Percentiles rank a stretch among this genome's conserved stretches.
Conservation (phyloP, 306 rosid genomes). For the Lathyrus aphaca region DNA sequence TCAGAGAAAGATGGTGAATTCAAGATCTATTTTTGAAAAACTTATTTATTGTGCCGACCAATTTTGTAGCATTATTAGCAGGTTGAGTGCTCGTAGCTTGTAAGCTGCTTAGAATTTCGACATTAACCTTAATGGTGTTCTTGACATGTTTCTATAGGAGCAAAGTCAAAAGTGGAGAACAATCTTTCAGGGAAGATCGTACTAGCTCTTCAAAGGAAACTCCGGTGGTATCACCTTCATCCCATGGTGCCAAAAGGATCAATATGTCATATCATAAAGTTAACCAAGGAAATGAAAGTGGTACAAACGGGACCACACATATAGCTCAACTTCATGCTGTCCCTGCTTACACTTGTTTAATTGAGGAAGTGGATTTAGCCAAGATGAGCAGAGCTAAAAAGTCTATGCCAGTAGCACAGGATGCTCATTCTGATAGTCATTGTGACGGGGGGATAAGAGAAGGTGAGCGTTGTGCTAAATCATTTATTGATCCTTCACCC, state of each 20-base stretch:
- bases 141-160: constrained; percentile 48
- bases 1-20: background rate
- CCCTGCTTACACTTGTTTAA: constrained; percentile 63
- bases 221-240: constrained; percentile 39
- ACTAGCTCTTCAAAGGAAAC: constrained; percentile 41
- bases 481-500: constrained; percentile 40
- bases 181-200: constrained; percentile 40
- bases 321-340: constrained; percentile 67
- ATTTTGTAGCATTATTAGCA: constrained; percentile 3
- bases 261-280: constrained; percentile 70
- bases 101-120: constrained; percentile 19
- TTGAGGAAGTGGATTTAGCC: constrained; percentile 64
- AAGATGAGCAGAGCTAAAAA: constrained; percentile 41
- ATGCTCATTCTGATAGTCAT: constrained; percentile 33
- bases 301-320: constrained; percentile 53
- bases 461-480: constrained; percentile 32
- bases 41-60: background rate
- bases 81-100: background rate
- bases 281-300: constrained; percentile 61
- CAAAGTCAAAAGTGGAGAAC: constrained; percentile 49
- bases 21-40: constrained; percentile 1
- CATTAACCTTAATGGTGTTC: constrained; percentile 13
- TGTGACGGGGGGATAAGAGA: constrained; percentile 38
- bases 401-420: constrained; percentile 45
- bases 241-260: constrained; percentile 54